These are phyloP conservation scores for Phytopythium kandeliae DNA, from an alignment of 352 stramenopile genomes.

Conservation along the genomic window DNA sequence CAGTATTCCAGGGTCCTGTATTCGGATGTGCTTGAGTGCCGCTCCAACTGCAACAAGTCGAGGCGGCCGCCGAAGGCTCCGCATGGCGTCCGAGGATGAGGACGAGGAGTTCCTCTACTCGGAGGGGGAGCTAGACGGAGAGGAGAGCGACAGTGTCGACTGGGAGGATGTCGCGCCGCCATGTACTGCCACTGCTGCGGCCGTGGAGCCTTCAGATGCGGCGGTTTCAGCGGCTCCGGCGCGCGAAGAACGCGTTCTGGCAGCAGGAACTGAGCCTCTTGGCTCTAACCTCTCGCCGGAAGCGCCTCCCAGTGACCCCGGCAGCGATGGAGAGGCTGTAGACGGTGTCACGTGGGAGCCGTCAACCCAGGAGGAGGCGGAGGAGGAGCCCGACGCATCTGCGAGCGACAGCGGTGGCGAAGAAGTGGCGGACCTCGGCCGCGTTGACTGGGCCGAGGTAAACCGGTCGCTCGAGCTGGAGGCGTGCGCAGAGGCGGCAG, in stretches of 20 bases:
- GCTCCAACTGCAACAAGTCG: conserved; percentile 2
- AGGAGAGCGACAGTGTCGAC: conserved; percentile 45
- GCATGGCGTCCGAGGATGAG: conserved; percentile 19
- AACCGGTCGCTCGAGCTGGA: conserved; percentile 43
- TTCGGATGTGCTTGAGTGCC: neutral
- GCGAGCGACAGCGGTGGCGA: conserved; percentile 8
- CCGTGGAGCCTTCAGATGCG: neutral
- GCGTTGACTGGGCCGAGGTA: conserved; percentile 66
- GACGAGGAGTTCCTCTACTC: conserved; percentile 57
- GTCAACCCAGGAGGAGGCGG: conserved; percentile 7
- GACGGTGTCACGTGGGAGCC: conserved; percentile 1
- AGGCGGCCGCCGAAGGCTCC: no score
- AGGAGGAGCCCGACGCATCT: conserved; percentile 12
- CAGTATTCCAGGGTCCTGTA: no score
- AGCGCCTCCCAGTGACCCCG: neutral
- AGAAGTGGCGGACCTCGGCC: conserved; percentile 22
- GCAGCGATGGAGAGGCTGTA: neutral
- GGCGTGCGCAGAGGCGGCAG: conserved; percentile 12
- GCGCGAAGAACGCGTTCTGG: neutral
- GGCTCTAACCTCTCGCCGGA: no score
- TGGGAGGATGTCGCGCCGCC: conserved; percentile 53
- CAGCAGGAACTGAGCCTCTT: neutral
- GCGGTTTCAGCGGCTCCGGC: neutral
- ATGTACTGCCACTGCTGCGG: neutral
- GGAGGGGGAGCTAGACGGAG: conserved; percentile 19